phyloP scores from a whole-genome alignment of 2,329 filamentous ascomycete genomes.

The Paraphaeosphaeria sporulosa region DNA sequence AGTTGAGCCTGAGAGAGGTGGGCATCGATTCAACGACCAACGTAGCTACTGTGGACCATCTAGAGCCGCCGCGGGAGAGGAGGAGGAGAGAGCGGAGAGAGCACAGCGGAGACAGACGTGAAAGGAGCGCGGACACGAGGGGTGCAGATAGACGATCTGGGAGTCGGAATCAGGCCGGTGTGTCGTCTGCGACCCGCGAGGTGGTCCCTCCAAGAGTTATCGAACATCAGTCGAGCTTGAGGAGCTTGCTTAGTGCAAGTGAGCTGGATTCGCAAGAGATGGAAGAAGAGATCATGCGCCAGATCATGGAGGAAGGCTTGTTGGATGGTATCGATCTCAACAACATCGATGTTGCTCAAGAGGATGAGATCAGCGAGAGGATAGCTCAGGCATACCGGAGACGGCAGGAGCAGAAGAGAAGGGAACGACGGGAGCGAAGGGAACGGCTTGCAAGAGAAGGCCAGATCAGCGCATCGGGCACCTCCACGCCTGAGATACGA shows the following conservation, averaged over 20 bases:
- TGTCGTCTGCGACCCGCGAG: slow-evolving; percentile 28
- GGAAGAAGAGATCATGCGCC: slow-evolving; percentile 85
- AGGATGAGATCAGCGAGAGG: slow-evolving; percentile 88
- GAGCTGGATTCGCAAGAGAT: slow-evolving; percentile 80
- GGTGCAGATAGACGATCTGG: slow-evolving; percentile 35
- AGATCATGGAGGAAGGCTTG: slow-evolving; percentile 87
- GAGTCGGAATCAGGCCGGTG: slow-evolving; percentile 32
- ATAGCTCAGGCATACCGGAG: slow-evolving; percentile 89
- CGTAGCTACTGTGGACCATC: slow-evolving; percentile 51
- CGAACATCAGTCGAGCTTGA: slow-evolving; percentile 87
- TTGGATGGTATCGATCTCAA: slow-evolving; percentile 88
- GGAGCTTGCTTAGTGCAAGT: slow-evolving; percentile 82
- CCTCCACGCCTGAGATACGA: slow-evolving; percentile 34
- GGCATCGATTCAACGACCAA: slow-evolving; percentile 55
- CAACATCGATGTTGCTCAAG: slow-evolving; percentile 81
- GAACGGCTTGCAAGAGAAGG: slow-evolving; percentile 51
- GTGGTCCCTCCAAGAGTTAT: slow-evolving; percentile 63
- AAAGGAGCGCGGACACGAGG: slow-evolving; percentile 36
- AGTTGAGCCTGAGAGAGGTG: slow-evolving; percentile 75
- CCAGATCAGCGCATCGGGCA: slow-evolving; percentile 29
- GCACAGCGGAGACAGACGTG: slow-evolving; percentile 50
- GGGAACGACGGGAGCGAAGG: slow-evolving; percentile 47
- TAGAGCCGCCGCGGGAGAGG: slow-evolving; percentile 41
- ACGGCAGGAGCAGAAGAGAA: slow-evolving; percentile 71
- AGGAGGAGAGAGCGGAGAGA: slow-evolving; percentile 47